Evolutionary conservation across 192 early-diverging fungal genomes (phyloP), one percentile per base, ranked within the genome.

Genomic region (Coemansia sp.): DNA sequence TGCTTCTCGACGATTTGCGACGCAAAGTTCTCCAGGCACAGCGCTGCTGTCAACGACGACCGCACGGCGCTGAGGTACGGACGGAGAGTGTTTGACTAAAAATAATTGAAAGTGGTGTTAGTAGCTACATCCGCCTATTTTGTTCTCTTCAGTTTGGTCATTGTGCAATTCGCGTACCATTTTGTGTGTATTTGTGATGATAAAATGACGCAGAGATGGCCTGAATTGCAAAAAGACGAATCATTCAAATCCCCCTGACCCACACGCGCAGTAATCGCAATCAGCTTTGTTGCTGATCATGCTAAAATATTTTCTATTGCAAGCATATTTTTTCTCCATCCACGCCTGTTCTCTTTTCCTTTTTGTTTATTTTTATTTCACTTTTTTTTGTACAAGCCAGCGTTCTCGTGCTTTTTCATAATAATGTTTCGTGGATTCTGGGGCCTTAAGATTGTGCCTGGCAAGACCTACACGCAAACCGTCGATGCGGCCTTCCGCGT

Each of bases 1-100:
- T 98, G 96, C 62, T 95, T 83, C 67, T 98, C 96, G 21, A 94
- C 95, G 11, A 94, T 88, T 69, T 98, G 94, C 32, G 96, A 98
- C 18, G 92, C 87, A 82, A 98, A 98, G 84, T 97, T 98, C 74
- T 95, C 94, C 18, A 98, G 80, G 61, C 96, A 98, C 68, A 98
- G 78, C 1, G 95, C 92, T 11, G 96, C 96, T 14, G 93, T 95
- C 46, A 97, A 80, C 41, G 95, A 93, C 33, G 92, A 87, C 38
- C 94, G 91, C 9, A 97, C 95, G 35, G 96, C 96, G 39, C 87
- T 86, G 29, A 98, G 88, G 65, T 98, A 98, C 39, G 96, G 93
- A 54, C 91, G 89, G 41, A 98, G 90, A 6, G 96, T 98, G 77
- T 97, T 97, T 29, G 96, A 95, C 96, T 98, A 79, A 26, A 41